These are phyloP conservation scores for Hyaloperonospora brassicae DNA, from an alignment of 352 stramenopile genomes.

Conservation along the genomic window DNA sequence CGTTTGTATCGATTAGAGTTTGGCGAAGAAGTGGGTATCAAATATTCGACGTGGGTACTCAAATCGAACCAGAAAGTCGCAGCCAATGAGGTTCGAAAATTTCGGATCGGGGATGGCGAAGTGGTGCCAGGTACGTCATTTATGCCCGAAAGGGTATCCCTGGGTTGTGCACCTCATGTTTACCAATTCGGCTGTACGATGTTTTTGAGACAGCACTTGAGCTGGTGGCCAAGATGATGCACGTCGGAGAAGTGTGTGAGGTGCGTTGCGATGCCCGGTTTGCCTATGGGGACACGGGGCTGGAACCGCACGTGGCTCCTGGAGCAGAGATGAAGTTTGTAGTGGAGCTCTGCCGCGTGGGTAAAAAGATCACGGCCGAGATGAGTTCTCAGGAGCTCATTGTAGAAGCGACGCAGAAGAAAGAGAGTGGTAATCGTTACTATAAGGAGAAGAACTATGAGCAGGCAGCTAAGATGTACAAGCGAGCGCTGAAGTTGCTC, in stretches of 20 bases:
- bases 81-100: constrained; percentile 48
- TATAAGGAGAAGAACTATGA: constrained; percentile 80
- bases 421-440: constrained; percentile 76
- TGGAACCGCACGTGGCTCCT: constrained; percentile 40
- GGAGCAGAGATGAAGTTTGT: constrained; percentile 46
- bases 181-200: not conserved
- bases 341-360: constrained; percentile 52
- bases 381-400: constrained; percentile 71
- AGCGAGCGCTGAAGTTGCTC: constrained; percentile 72
- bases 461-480: constrained; percentile 77
- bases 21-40: constrained; percentile 69
- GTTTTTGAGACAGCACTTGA: constrained; percentile 40
- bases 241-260: constrained; percentile 59
- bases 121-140: constrained; percentile 54
- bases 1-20: constrained; percentile 43
- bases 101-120: constrained; percentile 76
- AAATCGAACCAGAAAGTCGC: constrained; percentile 34
- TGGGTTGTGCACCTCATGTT: no score
- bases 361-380: constrained; percentile 58
- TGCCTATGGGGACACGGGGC: constrained; percentile 60
- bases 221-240: constrained; percentile 72
- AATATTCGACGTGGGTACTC: constrained; percentile 51
- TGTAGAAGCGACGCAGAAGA: constrained; percentile 71
- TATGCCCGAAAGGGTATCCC: not conserved
- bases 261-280: constrained; percentile 70